Evolutionary conservation across 768 basidiomycete species (phyloP), one percentile per base, ranked within the genome.

Genomic region (Macrolepiota albuminosa): DNA sequence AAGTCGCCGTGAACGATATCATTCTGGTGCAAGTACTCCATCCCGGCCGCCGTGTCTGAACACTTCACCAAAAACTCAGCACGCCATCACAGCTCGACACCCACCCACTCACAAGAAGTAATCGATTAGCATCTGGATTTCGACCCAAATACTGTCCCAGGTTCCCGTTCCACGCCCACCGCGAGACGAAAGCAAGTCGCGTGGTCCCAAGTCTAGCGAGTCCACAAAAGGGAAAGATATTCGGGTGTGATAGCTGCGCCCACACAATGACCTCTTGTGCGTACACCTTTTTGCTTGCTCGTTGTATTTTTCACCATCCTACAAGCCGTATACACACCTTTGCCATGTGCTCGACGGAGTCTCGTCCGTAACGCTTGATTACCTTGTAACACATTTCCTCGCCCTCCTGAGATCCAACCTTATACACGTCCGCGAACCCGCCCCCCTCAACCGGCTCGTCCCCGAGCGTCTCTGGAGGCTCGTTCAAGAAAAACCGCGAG

Each of bases 1-100:
- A 58, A 33, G 47, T 58, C 51, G 6, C 58, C 58, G 9, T 58
- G 58, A 24, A 58, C 58, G 4, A 58, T 42, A 21, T 58, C 42
- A 18, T 58, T 58, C 4, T 53, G 26, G 11, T 58, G 58, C n/a
- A 58, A 34, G 6, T 58, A 58, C 14, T 58, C 51, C 21, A 58
- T 42, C 5, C 58, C 58, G 29, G 50, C 40, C 29, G 58, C 58
- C 4, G 51, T 58, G 21, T 58, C 58, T 4, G 26, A 26, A 33
- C 58, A 52, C 58, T 58, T 16, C 1, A 14, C 13, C 8, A 6
- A 31, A 45, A 51, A 45, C 6, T 39, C n/a, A 52, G 21, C 18
- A 36, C 24, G 2, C 11, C 6, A 1, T 16, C 18, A 34, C 2
- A 2, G 8, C 6, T 21, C 10, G 7, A 24, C 6, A 21, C 21